Evolutionary conservation across 2,329 filamentous ascomycete species (phyloP).

Genomic region (Fusarium phyllophilum): DNA sequence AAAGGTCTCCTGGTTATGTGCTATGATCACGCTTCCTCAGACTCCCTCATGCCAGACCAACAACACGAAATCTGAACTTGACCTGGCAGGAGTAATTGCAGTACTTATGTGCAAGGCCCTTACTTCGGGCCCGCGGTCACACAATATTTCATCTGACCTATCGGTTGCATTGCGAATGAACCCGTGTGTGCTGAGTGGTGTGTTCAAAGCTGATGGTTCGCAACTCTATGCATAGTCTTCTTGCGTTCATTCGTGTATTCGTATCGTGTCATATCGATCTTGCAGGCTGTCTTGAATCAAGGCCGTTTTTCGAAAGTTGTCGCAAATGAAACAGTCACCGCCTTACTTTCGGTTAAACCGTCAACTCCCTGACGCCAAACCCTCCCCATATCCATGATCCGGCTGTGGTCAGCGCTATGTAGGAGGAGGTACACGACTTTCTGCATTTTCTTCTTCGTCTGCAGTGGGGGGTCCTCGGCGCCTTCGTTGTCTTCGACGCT

Average conservation of each 20-base stretch:
- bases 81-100: not conserved
- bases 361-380: not conserved
- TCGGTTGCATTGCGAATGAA: not conserved
- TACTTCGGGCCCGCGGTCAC: not conserved
- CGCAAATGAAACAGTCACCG: not conserved
- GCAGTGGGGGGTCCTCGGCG: constrained; percentile 29
- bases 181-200: not conserved
- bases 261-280: not conserved
- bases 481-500: constrained; percentile 30
- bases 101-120: not conserved
- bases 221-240: not conserved
- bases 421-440: constrained; percentile 18
- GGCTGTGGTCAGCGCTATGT: not conserved
- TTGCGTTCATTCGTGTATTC: not conserved
- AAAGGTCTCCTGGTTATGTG: not conserved
- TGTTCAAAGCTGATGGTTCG: not conserved
- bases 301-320: not conserved
- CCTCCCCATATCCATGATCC: not conserved
- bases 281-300: not conserved
- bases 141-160: not conserved
- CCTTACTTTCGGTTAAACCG: not conserved
- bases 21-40: not conserved
- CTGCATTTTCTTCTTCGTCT: constrained; percentile 29
- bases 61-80: not conserved
- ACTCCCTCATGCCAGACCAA: not conserved